Evolutionary conservation across 2,329 filamentous ascomycete genomes (phyloP).

Genomic region (Phoma herbarum): DNA sequence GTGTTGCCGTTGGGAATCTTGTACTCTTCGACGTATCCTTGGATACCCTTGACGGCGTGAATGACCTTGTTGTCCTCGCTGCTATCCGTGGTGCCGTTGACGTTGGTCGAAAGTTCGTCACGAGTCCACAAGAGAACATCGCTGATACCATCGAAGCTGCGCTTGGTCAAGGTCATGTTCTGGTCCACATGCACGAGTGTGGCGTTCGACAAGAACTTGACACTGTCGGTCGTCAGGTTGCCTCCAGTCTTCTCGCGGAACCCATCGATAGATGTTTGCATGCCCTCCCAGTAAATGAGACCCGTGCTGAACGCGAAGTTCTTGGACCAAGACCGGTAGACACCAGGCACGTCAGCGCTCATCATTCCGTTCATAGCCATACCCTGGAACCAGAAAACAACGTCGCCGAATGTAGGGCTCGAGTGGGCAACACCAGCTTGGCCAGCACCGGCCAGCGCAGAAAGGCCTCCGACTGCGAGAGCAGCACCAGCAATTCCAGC

Average conservation of each 20-base stretch:
- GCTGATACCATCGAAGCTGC: conserved; percentile 53
- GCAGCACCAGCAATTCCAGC: conserved; percentile 87
- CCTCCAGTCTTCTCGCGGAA: conserved; percentile 85
- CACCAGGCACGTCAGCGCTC: conserved; percentile 83
- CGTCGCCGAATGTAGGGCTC: conserved; percentile 85
- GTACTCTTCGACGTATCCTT: conserved; percentile 83
- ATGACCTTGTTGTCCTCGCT: conserved; percentile 56
- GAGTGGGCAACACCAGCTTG: conserved; percentile 64
- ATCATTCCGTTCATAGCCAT: conserved; percentile 98
- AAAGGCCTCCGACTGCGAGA: conserved; percentile 74
- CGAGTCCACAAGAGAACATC: conserved; percentile 62
- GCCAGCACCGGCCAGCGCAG: conserved; percentile 68
- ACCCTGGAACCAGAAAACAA: conserved; percentile 89
- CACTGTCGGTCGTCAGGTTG: conserved; percentile 82
- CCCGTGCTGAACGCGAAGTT: conserved; percentile 95
- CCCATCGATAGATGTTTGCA: conserved; percentile 83
- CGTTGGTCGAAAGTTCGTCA: conserved; percentile 51
- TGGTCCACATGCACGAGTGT: conserved; percentile 76
- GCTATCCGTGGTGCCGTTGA: conserved; percentile 52
- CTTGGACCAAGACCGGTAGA: conserved; percentile 88
- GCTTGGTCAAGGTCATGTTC: conserved; percentile 64
- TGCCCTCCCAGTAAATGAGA: conserved; percentile 79
- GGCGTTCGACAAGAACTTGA: conserved; percentile 75
- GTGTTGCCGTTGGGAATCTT: conserved; percentile 88
- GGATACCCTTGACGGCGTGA: conserved; percentile 74